A percentile compares a stretch with the other conserved stretches of the same genome.
These are phyloP conservation scores for Tetrastigma voinierianum DNA, from an alignment of 164 flowering plant genomes.

Conservation along the genomic window DNA sequence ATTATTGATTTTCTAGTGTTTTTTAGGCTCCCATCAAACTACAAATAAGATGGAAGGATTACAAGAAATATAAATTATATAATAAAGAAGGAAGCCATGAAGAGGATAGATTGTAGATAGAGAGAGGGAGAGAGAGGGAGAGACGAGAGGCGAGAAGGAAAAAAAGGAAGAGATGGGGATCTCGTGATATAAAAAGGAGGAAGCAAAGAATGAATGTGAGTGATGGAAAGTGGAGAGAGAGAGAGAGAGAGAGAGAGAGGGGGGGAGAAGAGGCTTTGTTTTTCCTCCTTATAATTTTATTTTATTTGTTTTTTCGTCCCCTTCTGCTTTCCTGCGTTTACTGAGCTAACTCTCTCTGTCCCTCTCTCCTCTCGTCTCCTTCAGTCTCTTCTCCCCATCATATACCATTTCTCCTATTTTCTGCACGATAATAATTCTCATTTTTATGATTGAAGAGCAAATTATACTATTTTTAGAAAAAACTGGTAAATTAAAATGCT, in stretches of 20 bases:
- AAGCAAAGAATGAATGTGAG: constrained; percentile 15
- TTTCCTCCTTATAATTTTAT: too few species aligned
- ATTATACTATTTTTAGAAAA: too few species aligned
- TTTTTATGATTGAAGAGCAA: too few species aligned
- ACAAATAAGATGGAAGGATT: neutral
- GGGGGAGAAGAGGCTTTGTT: too few species aligned
- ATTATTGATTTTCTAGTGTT: neutral
- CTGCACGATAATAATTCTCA: too few species aligned
- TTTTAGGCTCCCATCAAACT: neutral
- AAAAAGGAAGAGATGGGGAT: constrained; percentile 4
- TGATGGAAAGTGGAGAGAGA: too few species aligned
- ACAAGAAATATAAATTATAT: neutral
- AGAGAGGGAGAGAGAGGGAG: constrained; percentile 8
- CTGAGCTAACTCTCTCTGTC: neutral
- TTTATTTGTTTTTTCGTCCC: too few species aligned
- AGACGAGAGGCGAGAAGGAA: neutral
- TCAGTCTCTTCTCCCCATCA: too few species aligned
- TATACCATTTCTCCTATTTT: too few species aligned
- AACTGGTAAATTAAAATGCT: too few species aligned
- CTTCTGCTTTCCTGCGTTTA: neutral
- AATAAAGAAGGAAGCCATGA: neutral
- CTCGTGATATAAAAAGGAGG: constrained; percentile 19
- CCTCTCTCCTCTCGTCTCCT: too few species aligned
- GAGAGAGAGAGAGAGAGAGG: too few species aligned
- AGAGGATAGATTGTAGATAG: neutral